Conservation (phyloP, 371 early-diverging fungal species). For the Apophysomyces trapeziformis region DNA sequence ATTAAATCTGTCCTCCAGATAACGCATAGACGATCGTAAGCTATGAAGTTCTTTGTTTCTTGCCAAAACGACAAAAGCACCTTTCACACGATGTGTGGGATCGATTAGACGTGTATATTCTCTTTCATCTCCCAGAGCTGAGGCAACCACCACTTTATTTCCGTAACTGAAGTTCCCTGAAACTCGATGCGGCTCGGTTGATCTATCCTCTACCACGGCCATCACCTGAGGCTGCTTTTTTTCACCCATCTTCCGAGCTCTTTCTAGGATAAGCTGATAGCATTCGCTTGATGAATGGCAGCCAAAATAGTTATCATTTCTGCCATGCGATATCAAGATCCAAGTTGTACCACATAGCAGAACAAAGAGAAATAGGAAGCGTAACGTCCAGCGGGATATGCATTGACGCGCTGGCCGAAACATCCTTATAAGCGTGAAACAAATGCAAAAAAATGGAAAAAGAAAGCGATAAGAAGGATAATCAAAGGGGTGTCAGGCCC, state of each 20-base stretch:
- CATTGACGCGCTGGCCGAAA: conserved; percentile 7
- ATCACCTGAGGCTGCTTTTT: not conserved
- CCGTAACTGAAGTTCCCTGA: not conserved
- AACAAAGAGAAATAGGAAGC: not conserved
- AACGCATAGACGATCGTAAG: conserved; percentile 65
- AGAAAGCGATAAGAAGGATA: not conserved
- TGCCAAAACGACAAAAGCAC: conserved; percentile 62
- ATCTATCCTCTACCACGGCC: not conserved
- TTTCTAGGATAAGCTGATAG: not conserved
- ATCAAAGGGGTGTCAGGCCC: not conserved
- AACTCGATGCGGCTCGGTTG: not conserved
- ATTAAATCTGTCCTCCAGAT: conserved; percentile 85
- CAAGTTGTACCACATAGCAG: not conserved
- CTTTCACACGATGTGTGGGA: conserved; percentile 34
- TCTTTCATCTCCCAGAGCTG: not conserved
- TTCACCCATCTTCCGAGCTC: conserved; percentile 1
- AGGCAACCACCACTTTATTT: not conserved
- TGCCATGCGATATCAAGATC: not conserved
- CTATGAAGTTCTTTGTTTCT: conserved; percentile 79
- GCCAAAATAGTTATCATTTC: not conserved
- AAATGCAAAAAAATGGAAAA: not conserved
- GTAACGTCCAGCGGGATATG: conserved; percentile 3
- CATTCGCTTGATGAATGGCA: conserved; percentile 2
- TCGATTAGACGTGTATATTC: not conserved
- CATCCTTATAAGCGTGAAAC: not conserved